Percentiles rank a stretch among this genome's conserved stretches.
phyloP scores from a whole-genome alignment of 2,329 filamentous ascomycete genomes.

The Aspergillus texensis region DNA sequence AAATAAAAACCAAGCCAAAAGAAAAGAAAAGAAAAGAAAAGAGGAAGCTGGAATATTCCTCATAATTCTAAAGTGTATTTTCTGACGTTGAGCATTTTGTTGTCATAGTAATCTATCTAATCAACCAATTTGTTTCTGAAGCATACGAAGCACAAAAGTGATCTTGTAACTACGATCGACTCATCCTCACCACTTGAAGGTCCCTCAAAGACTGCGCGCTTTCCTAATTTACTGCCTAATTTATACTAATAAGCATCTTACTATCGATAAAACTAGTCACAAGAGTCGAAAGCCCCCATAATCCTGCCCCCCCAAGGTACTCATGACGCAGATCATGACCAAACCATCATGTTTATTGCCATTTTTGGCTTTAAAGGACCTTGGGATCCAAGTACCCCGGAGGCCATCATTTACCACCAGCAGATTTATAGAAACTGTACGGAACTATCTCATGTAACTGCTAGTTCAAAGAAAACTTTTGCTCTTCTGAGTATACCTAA shows the following conservation, averaged over 20 bases:
- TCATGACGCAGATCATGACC: constrained; percentile 13
- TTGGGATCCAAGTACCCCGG: constrained; percentile 39
- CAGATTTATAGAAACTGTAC: not conserved
- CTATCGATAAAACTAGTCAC: not conserved
- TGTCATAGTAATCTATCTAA: constrained; percentile 5
- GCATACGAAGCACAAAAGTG: not conserved
- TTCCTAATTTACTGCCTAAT: not conserved
- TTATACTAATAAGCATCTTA: not conserved
- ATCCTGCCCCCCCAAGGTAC: constrained; percentile 31
- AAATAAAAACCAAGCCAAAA: not conserved
- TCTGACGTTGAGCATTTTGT: not conserved
- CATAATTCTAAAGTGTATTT: constrained; percentile 4
- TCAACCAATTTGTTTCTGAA: constrained; percentile 1
- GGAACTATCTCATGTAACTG: not conserved
- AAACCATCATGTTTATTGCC: constrained; percentile 11
- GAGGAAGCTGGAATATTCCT: not conserved
- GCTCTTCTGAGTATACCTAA: no score
- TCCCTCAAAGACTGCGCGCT: not conserved
- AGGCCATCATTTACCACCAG: constrained; percentile 5
- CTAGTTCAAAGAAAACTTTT: not conserved
- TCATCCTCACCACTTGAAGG: not conserved
- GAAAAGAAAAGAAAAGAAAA: not conserved
- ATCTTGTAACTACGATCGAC: not conserved
- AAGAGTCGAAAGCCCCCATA: not conserved
- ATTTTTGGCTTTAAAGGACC: constrained; percentile 28